A percentile compares a stretch with the other conserved stretches of the same genome.
Evolutionary conservation across 176 grass and related monocot species (phyloP).

Genomic region (Alloteropsis semialata): DNA sequence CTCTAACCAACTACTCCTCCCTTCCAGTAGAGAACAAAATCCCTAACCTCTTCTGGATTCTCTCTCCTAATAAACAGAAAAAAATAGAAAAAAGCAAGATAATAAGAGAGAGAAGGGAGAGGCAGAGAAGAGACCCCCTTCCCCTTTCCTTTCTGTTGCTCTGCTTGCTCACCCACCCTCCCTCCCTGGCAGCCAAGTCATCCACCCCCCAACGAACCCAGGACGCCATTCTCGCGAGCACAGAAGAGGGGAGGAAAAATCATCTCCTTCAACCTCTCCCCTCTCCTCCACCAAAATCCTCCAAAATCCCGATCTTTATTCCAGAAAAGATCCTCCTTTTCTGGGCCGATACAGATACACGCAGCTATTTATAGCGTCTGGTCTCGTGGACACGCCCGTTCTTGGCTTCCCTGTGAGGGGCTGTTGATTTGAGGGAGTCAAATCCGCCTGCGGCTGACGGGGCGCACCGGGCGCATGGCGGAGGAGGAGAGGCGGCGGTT

Average conservation of each 20-base stretch:
- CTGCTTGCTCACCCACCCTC: constrained; percentile 21
- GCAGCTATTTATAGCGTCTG: constrained; percentile 34
- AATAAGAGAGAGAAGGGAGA: constrained; percentile 15
- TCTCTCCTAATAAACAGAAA: constrained; percentile 20
- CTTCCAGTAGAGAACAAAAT: constrained; percentile 39
- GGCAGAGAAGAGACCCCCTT: not conserved
- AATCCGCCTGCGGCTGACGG: constrained; percentile 27
- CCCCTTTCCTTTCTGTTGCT: not conserved
- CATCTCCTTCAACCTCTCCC: constrained; percentile 13
- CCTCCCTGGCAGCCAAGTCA: constrained; percentile 26
- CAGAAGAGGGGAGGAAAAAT: constrained; percentile 28
- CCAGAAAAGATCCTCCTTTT: constrained; percentile 45
- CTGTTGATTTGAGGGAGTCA: constrained; percentile 32
- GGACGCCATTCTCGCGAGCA: constrained; percentile 34
- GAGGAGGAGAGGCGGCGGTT: constrained; percentile 53
- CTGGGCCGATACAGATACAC: constrained; percentile 31
- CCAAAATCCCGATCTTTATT: constrained; percentile 30
- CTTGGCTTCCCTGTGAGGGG: constrained; percentile 26
- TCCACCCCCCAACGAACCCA: not conserved
- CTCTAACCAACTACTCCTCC: constrained; percentile 19
- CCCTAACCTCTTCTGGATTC: constrained; percentile 32
- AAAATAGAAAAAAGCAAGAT: not conserved
- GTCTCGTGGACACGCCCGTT: constrained; percentile 15
- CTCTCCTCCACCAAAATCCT: constrained; percentile 15
- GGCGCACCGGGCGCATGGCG: constrained; percentile 23